A percentile compares a stretch with the other conserved stretches of the same genome.
These are phyloP conservation scores for Podaxis pistillaris DNA, from an alignment of 768 basidiomycete species.

Conservation along the genomic window DNA sequence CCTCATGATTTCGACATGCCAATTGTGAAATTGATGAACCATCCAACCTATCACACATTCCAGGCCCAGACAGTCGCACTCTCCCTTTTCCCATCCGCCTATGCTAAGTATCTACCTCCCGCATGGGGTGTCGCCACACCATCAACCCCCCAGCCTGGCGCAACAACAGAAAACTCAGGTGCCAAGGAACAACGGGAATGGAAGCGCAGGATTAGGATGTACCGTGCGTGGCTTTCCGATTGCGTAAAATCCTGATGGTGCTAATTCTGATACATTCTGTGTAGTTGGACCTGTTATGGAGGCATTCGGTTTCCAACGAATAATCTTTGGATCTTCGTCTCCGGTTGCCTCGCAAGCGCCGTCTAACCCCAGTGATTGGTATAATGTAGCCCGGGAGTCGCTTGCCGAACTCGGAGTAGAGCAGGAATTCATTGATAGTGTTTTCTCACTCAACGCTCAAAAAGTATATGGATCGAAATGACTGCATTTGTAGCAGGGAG, in stretches of 20 bases:
- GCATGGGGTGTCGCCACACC: constrained; percentile 65
- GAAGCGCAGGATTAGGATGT: constrained; percentile 80
- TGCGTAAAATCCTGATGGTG: constrained; percentile 6
- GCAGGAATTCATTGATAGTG: constrained; percentile 71
- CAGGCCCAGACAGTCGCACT: constrained; percentile 70
- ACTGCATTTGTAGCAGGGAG: background rate
- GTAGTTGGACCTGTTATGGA: constrained; percentile 80
- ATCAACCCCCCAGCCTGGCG: constrained; percentile 38
- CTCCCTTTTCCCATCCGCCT: constrained; percentile 70
- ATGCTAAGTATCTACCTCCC: constrained; percentile 77
- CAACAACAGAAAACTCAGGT: constrained; percentile 35
- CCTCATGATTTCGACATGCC: constrained; percentile 69
- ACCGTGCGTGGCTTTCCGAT: constrained; percentile 52
- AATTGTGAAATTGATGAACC: constrained; percentile 77
- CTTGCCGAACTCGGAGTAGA: constrained; percentile 79
- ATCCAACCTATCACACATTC: constrained; percentile 70
- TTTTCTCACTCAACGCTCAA: constrained; percentile 58
- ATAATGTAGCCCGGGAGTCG: constrained; percentile 75
- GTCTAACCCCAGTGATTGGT: constrained; percentile 69
- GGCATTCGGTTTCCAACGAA: constrained; percentile 81
- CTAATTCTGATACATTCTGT: constrained; percentile 14
- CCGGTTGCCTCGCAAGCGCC: constrained; percentile 46
- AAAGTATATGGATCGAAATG: constrained; percentile 37
- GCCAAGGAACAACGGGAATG: constrained; percentile 60
- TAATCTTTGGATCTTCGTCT: constrained; percentile 79